Base-by-base conservation (phyloP, 371 early-diverging fungal genomes). In the Lichtheimia corymbifera region DNA sequence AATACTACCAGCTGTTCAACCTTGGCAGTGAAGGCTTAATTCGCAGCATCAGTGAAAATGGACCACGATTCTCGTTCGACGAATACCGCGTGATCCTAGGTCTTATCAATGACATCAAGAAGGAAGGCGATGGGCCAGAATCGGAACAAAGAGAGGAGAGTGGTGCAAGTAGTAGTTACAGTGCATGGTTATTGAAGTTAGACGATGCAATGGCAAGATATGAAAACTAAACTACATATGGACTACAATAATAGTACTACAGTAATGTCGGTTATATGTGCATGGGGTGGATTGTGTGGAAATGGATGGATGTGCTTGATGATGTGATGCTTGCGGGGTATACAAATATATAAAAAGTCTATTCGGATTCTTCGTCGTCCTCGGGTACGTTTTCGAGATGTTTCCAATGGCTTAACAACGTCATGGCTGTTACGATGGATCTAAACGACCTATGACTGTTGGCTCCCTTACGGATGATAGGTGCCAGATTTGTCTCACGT, bases 1-100 rank as follows among this genome's bases (percentile, higher is more conserved):
- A 72, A 51, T 96, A 91, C 64, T 94, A 91, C 63, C 85, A 88
- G 61, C 69, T 94, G 47, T 88, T 85, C 55, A 80, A 80, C 20
- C 56, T 86, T 22, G 86, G 84, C 0, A 81, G 79, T 13, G 83
- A 83, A 70, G 71, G 71, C 9, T 62, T 80, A 54, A 71, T 77
- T 25, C 64, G 62, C 20, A 68, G 64, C 11, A 81, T 81, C 9
- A 74, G 68, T 51, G 79, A 78, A 40, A 74, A 67, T 47, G 78
- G 76, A 5, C 78, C 82, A 5, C 65, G 65, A 28, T 81, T 71
- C 52, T 71, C 73, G 4, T 81, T 81, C 68, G 79, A 81, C 53
- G 82, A 81, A 55, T 81, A 81, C 30, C 73, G 71, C 35, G 70
- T 73, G 18, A 74, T 81, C 15, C 67, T 81, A n/a, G 68, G 74